Evolutionary conservation across 345 rosid species (phyloP).

Genomic region (Toxicodendron radicans): DNA sequence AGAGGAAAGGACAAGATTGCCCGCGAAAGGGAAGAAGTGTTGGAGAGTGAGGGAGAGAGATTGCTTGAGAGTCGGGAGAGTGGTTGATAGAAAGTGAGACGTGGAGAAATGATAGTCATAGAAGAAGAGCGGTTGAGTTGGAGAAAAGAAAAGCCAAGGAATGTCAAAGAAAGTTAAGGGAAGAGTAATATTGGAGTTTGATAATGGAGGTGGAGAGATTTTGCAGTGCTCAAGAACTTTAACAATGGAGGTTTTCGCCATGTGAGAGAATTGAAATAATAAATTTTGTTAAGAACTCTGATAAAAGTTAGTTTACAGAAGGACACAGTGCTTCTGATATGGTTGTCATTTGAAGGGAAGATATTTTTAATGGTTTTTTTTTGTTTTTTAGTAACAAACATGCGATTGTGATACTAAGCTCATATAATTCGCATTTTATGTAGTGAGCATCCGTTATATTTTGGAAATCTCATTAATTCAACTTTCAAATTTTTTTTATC

Average conservation of each 20-base stretch:
- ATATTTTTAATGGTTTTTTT: no score
- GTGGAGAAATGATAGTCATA: conserved; percentile 32
- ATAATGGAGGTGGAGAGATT: conserved; percentile 25
- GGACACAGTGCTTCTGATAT: no score
- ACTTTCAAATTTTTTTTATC: no score
- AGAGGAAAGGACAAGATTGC: conserved; percentile 20
- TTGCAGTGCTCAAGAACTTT: conserved; percentile 10
- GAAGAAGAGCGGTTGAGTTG: conserved; percentile 49
- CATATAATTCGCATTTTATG: no score
- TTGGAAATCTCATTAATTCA: no score
- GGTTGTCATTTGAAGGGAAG: no score
- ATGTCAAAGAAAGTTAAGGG: conserved; percentile 49
- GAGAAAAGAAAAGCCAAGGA: conserved; percentile 58
- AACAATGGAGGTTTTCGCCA: conserved; percentile 13
- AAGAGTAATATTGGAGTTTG: conserved; percentile 3
- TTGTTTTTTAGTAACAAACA: no score
- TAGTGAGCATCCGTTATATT: no score
- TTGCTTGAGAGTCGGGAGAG: conserved; percentile 39
- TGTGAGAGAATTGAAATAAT: no score
- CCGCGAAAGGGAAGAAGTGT: conserved; percentile 42
- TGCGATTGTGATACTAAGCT: no score
- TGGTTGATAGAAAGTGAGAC: conserved; percentile 30
- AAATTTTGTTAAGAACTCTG: no score
- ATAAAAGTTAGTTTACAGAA: no score
- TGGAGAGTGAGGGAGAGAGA: conserved; percentile 54